Evolutionary conservation across 1,284 basidiomycete species (phyloP), one percentile per base, ranked within the genome.

Genomic region (Filobasidium uniguttulatum): DNA sequence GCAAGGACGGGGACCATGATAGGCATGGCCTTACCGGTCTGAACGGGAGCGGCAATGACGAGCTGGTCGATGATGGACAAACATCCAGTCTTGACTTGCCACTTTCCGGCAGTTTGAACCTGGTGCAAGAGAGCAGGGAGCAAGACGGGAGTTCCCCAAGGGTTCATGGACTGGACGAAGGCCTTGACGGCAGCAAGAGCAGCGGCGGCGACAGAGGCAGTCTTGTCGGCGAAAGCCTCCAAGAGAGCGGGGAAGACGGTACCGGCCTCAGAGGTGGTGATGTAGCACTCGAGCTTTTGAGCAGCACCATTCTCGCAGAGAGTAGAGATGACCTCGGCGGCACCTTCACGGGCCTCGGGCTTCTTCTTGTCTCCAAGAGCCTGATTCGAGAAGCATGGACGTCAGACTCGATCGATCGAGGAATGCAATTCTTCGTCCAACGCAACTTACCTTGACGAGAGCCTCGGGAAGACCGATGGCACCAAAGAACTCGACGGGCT

Each of bases 1-100:
- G 90, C 72, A 68, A 98, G 87, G 65, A 94, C 76, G 56, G 94
- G 94, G 60, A 98, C 84, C 62, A 97, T 90, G 55, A 94, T 87
- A 57, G 93, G 91, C 77, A 91, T 96, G 66, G 87, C 82, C 64
- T 80, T 81, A 58, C 85, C 85, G 59, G 81, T 86, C 74, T 94
- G 90, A 57, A 73, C 68, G 49, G 91, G 87, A 47, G 86, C 84
- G 62, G 82, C 81, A 59, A 71, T 73, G 66, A 97, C 83, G 70
- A 99, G 80, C 75, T 90, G 84, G 75, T 97, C 82, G 69, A 99
- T 78, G 62, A 87, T 71, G 61, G 77, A 72, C 57, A 98, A 76
- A 34, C 82, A 79, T 52, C 93, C 93, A 30, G 81, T 85, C 82
- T 99, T 99, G 76, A 96, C 71, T 73, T 98, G 94, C 94, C 93